Evolutionary conservation across 352 stramenopile species (phyloP).

Genomic region (Globisporangium carolinianum): DNA sequence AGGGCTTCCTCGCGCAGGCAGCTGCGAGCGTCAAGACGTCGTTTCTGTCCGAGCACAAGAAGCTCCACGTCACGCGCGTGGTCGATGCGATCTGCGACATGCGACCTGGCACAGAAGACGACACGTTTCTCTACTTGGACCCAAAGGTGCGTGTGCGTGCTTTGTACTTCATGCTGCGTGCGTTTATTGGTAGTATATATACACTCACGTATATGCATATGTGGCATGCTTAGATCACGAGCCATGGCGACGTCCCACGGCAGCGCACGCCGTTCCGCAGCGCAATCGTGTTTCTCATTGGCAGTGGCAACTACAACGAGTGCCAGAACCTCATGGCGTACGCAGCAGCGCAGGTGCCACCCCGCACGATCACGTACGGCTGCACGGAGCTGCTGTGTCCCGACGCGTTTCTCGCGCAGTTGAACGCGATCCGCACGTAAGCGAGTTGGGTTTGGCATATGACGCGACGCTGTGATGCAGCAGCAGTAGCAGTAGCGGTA

Average conservation of each 20-base stretch:
- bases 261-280: slow-evolving; percentile 76
- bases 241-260: slow-evolving; percentile 53
- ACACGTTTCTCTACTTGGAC: slow-evolving; percentile 79
- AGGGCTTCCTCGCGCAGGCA: slow-evolving; percentile 75
- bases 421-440: slow-evolving; percentile 59
- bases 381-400: slow-evolving; percentile 87
- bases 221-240: slow-evolving; percentile 49
- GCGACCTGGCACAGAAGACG: slow-evolving; percentile 74
- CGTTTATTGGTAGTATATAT: not conserved
- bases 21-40: slow-evolving; percentile 77
- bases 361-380: slow-evolving; percentile 80
- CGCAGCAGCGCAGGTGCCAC: slow-evolving; percentile 55
- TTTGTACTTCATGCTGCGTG: not conserved
- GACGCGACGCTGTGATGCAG: no score
- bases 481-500: no score
- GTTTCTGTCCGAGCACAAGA: slow-evolving; percentile 85
- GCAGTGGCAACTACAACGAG: slow-evolving; percentile 84
- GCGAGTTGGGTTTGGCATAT: not conserved
- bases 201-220: not conserved
- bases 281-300: slow-evolving; percentile 86
- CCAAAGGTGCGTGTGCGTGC: slow-evolving; percentile 45
- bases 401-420: slow-evolving; percentile 85
- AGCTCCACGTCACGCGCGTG: slow-evolving; percentile 78
- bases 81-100: slow-evolving; percentile 79
- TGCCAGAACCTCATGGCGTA: slow-evolving; percentile 85